A percentile compares a stretch with the other conserved stretches of the same genome.
phyloP scores from a whole-genome alignment of 179 eudicot genomes.

The Silene vulgaris region DNA sequence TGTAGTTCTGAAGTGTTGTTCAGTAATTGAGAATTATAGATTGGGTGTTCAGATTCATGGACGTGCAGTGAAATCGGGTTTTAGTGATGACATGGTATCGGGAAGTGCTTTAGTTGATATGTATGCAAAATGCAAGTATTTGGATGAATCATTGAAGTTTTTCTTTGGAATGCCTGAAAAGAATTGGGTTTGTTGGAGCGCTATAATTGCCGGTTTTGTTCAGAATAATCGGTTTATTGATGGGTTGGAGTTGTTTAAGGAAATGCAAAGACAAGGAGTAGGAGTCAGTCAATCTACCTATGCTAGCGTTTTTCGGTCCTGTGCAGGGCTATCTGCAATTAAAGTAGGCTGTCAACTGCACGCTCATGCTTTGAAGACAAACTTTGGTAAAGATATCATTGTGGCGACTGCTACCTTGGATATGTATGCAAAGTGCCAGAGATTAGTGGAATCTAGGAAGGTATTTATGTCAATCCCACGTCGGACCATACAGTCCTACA shows the following conservation, averaged over 20 bases:
- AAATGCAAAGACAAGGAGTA: slow-evolving; percentile 69
- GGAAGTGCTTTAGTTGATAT: slow-evolving; percentile 77
- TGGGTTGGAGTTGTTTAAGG: slow-evolving; percentile 61
- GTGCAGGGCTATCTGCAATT: slow-evolving; percentile 58
- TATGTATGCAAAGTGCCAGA: slow-evolving; percentile 80
- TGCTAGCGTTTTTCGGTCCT: slow-evolving; percentile 78
- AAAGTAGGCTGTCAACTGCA: slow-evolving; percentile 72
- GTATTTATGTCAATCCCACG: slow-evolving; percentile 52
- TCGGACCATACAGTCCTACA: slow-evolving; percentile 57
- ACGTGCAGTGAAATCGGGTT: slow-evolving; percentile 58
- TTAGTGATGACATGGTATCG: slow-evolving; percentile 59
- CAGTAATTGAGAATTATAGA: slow-evolving; percentile 41
- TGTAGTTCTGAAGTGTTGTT: slow-evolving; percentile 60
- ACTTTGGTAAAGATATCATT: slow-evolving; percentile 58
- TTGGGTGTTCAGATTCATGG: slow-evolving; percentile 69
- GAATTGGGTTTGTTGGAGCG: slow-evolving; percentile 94
- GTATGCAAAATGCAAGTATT: slow-evolving; percentile 74
- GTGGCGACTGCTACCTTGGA: slow-evolving; percentile 84
- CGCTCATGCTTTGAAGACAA: slow-evolving; percentile 64
- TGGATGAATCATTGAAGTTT: slow-evolving; percentile 50
- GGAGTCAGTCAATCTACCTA: slow-evolving; percentile 81
- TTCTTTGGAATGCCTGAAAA: slow-evolving; percentile 57
- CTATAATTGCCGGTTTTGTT: slow-evolving; percentile 70
- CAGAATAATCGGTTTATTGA: slow-evolving; percentile 50
- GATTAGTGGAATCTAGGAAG: slow-evolving; percentile 51